Evolutionary conservation across 495 filamentous ascomycete species (phyloP).

Genomic region (Margaritispora aquatica): DNA sequence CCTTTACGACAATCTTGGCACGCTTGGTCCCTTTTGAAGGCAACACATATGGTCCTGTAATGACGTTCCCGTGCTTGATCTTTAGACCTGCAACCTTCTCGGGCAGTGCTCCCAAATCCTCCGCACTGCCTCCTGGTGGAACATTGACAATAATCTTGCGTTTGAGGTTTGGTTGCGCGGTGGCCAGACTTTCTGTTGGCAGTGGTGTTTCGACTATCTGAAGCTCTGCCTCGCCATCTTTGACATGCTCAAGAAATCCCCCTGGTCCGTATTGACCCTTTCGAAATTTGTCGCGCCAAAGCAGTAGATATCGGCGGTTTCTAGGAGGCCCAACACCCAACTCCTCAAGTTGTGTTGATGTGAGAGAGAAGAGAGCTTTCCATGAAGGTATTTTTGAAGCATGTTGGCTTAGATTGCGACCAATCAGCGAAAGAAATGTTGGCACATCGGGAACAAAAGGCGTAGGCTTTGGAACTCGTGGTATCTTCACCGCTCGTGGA

Average conservation of each 20-base stretch:
- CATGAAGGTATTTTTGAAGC: slow-evolving; percentile 78
- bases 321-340: slow-evolving; percentile 83
- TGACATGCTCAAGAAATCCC: slow-evolving; percentile 67
- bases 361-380: slow-evolving; percentile 78
- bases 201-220: slow-evolving; percentile 56
- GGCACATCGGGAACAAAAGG: slow-evolving; percentile 78
- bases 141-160: slow-evolving; percentile 68
- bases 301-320: slow-evolving; percentile 72
- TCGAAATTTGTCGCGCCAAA: slow-evolving; percentile 79
- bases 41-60: slow-evolving; percentile 63
- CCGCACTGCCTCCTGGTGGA: slow-evolving; percentile 41
- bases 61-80: slow-evolving; percentile 55
- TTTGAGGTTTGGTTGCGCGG: slow-evolving; percentile 45
- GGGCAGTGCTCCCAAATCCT: slow-evolving; percentile 32
- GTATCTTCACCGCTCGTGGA: slow-evolving; percentile 27
- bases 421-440: slow-evolving; percentile 90
- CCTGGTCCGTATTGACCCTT: slow-evolving; percentile 69
- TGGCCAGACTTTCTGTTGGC: slow-evolving; percentile 25
- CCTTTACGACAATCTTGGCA: slow-evolving; percentile 60
- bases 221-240: slow-evolving; percentile 65
- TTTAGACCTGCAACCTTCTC: slow-evolving; percentile 56
- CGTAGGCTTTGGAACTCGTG: slow-evolving; percentile 59
- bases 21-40: slow-evolving; percentile 58
- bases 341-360: slow-evolving; percentile 68
- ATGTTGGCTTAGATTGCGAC: slow-evolving; percentile 75